Evolutionary conservation across 306 rosid genomes (phyloP), one percentile per base, ranked within the genome.

Genomic region (Quercus bicolor): DNA sequence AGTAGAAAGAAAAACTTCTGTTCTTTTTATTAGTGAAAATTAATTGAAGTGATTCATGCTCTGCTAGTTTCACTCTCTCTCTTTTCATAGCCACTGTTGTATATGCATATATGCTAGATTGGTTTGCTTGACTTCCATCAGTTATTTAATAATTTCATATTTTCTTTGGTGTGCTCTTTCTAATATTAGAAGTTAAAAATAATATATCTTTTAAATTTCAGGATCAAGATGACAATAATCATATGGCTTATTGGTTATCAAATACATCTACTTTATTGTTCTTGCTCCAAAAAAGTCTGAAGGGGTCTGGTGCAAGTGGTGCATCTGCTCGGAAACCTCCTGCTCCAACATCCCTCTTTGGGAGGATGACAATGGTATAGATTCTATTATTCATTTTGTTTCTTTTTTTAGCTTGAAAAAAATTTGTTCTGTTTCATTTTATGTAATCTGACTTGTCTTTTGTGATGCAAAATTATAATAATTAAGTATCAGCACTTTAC

Each of bases 221-320:
- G 99, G 88, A 91, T 84, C 99, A 96, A 88, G 99, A 96, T 74
- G 89, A 90, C 89, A 91, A 91, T 76, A 90, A 93, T 75, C 98
- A 89, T 80, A 91, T 96, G 92, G 97, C 98, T 62, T 96, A 96
- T 89, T 96, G 99, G 99, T 78, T 96, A 75, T 91, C 99, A 81
- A 96, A 96, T 84, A 85, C 97, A 8, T 93, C 99, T 70, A 91
- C 98, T 12, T 78, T 96, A 83, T 80, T 96, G 84, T 96, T 96
- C 87, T 83, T 96, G 84, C 94, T 96, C 66, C 99, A 96, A 81
- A 88, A 73, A 81, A 96, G 98, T 89, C 82, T 96, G 84, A 93
- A 90, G 86, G 87, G 90, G 72, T 86, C 93, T 54, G 87, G 83
- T 79, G 65, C 87, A 78, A 74, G 59, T 81, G 87, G 93, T 72